Evolutionary conservation across 176 grass and related monocot species (phyloP).

Genomic region (Phoenix roebelenii): DNA sequence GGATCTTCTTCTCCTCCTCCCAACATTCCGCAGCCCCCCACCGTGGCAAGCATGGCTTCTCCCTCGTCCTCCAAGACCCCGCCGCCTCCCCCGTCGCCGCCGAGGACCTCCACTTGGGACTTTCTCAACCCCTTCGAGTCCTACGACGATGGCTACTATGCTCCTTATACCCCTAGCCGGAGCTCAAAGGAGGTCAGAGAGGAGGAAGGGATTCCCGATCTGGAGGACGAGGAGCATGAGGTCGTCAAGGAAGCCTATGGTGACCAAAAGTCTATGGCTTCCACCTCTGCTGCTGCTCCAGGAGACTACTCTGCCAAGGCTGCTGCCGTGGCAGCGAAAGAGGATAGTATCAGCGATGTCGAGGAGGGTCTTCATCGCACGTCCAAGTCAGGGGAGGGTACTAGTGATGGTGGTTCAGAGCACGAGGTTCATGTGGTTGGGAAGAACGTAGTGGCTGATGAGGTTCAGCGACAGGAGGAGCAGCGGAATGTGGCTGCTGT

Average conservation of each 20-base stretch:
- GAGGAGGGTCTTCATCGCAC: constrained; percentile 49
- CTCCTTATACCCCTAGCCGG: constrained; percentile 34
- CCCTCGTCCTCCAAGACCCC: constrained; percentile 15
- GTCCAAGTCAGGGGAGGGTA: constrained; percentile 41
- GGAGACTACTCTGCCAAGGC: constrained; percentile 19
- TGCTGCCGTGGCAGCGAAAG: constrained; percentile 19
- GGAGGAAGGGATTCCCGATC: constrained; percentile 94
- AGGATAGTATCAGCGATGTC: constrained; percentile 26
- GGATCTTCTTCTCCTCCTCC: constrained; percentile 20
- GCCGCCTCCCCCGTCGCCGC: constrained; percentile 45
- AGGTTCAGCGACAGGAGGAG: constrained; percentile 19
- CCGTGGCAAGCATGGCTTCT: neutral
- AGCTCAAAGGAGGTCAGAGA: constrained; percentile 83
- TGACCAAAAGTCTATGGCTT: constrained; percentile 36
- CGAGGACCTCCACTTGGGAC: constrained; percentile 85
- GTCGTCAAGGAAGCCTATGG: constrained; percentile 82
- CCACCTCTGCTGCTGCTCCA: constrained; percentile 20
- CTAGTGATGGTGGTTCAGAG: constrained; percentile 34
- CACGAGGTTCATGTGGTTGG: constrained; percentile 83
- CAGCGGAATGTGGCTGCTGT: neutral
- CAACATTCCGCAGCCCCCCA: constrained; percentile 6
- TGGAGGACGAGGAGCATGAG: constrained; percentile 81
- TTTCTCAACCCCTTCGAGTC: constrained; percentile 87
- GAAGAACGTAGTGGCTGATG: constrained; percentile 63
- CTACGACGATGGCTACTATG: constrained; percentile 59